Conservation (phyloP, 805 yeast genomes). For the Schizosaccharomyces cryophilus region DNA sequence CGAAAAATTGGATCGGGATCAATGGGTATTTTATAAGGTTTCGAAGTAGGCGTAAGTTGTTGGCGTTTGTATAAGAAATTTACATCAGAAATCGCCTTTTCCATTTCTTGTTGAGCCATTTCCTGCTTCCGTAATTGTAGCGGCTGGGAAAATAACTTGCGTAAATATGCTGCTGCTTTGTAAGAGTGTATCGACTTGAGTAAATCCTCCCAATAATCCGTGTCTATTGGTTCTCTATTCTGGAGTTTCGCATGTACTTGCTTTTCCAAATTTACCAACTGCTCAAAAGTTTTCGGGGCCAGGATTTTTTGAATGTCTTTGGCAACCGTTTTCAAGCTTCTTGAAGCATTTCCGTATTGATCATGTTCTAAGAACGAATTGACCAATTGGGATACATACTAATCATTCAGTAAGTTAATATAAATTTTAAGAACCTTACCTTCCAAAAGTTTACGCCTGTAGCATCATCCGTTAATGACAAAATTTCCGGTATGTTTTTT, state of each 20-base stretch:
- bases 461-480: not conserved
- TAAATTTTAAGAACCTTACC: not conserved
- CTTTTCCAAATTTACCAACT: conserved; percentile 9
- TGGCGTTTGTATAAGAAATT: not conserved
- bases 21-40: not conserved
- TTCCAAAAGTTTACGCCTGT: not conserved
- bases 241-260: conserved; percentile 8
- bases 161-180: conserved; percentile 8
- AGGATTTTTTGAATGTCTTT: conserved; percentile 13
- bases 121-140: conserved; percentile 5
- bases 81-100: not conserved
- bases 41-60: not conserved
- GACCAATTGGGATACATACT: not conserved
- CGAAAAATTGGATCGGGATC: conserved; percentile 2
- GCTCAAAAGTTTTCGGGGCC: conserved; percentile 10
- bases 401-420: not conserved
- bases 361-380: not conserved
- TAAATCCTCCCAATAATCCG: conserved; percentile 13
- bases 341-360: not conserved
- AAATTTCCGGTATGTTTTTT: no score
- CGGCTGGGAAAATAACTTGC: conserved; percentile 4
- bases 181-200: conserved; percentile 9
- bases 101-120: conserved; percentile 5
- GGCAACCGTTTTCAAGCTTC: conserved; percentile 8
- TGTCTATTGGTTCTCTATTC: conserved; percentile 9